Conservation (phyloP, 2,329 filamentous ascomycete genomes). For the Diplodia mutila region DNA sequence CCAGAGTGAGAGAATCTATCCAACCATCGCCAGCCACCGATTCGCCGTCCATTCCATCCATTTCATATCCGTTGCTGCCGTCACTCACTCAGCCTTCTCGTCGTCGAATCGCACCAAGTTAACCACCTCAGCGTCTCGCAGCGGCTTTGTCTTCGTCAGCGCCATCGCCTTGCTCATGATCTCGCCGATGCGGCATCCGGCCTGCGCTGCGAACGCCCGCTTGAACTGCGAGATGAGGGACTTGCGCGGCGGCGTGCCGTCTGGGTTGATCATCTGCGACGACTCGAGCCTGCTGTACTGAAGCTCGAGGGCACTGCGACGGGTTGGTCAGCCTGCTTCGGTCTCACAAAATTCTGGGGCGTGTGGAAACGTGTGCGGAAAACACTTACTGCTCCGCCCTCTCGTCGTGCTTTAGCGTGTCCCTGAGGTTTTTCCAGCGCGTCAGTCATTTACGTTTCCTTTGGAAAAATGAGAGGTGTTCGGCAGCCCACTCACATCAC, state of each 20-base stretch:
- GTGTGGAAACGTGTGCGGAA: background rate
- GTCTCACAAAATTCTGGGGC: no score
- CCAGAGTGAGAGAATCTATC: background rate
- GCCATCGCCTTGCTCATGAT: background rate
- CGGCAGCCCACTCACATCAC: background rate
- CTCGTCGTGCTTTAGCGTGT: slow-evolving; percentile 14
- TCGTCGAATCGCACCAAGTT: slow-evolving; percentile 4
- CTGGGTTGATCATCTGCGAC: background rate
- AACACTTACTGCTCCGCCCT: slow-evolving; percentile 14
- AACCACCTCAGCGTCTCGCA: background rate
- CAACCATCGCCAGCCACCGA: background rate
- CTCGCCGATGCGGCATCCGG: slow-evolving; percentile 9
- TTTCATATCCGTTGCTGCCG: no score
- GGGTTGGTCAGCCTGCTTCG: no score
- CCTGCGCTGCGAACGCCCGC: background rate
- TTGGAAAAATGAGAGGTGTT: no score
- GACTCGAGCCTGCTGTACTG: slow-evolving; percentile 2
- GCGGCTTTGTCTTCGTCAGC: background rate
- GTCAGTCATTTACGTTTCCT: background rate
- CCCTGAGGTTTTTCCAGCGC: background rate
- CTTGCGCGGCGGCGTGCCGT: slow-evolving; percentile 22
- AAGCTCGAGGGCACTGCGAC: background rate
- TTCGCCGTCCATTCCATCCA: background rate
- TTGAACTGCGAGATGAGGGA: slow-evolving; percentile 21
- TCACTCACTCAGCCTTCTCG: background rate